Percentiles rank a stretch among this genome's conserved stretches.
phyloP scores from a whole-genome alignment of 2,329 filamentous ascomycete genomes.

The Trichoderma koningii region DNA sequence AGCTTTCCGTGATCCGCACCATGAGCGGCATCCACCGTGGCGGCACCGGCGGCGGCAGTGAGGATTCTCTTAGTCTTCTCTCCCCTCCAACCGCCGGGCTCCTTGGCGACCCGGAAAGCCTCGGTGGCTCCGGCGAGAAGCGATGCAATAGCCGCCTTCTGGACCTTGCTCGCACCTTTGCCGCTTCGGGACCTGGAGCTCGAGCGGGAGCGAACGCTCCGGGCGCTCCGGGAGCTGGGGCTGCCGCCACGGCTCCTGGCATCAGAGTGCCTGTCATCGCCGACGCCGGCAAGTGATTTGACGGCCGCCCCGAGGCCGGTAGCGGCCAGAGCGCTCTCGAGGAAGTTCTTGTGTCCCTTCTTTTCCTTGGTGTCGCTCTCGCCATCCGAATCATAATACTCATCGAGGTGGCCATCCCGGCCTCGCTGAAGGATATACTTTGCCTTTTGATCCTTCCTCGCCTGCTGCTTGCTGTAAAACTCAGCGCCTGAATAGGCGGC shows the following conservation, averaged over 20 bases:
- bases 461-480: conserved; percentile 61
- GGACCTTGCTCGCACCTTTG: conserved; percentile 62
- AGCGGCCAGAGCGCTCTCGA: conserved; percentile 63
- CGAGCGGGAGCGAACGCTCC: conserved; percentile 43
- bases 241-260: conserved; percentile 54
- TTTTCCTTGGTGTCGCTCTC: conserved; percentile 51
- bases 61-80: conserved; percentile 90
- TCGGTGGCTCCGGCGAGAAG: conserved; percentile 88
- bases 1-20: conserved; percentile 77
- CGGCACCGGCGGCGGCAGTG: conserved; percentile 83
- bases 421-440: conserved; percentile 56
- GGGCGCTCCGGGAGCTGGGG: conserved; percentile 51
- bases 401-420: conserved; percentile 53
- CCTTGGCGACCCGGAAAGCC: conserved; percentile 86
- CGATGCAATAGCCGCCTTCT: conserved; percentile 89
- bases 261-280: conserved; percentile 44
- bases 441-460: conserved; percentile 58
- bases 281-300: conserved; percentile 58
- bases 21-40: conserved; percentile 78
- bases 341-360: conserved; percentile 64
- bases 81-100: conserved; percentile 85
- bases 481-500: conserved; percentile 66
- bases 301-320: conserved; percentile 63
- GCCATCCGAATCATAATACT: conserved; percentile 62
- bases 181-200: conserved; percentile 44